Evolutionary conservation across 163 green algal species (phyloP).

Genomic region (Volvox carteri): DNA sequence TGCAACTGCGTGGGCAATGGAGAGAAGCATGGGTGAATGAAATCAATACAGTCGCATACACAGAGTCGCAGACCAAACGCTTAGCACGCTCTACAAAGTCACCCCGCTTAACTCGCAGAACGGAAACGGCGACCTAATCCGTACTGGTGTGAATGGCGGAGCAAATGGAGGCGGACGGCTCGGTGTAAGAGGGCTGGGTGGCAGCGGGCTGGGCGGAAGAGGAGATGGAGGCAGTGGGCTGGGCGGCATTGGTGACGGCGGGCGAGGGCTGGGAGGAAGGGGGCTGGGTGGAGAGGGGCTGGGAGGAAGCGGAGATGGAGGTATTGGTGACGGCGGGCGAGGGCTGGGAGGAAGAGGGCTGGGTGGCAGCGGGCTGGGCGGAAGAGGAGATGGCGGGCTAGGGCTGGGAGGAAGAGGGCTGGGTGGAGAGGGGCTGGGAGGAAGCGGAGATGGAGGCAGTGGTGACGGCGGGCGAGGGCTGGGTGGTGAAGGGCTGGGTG

Average conservation of each 20-base stretch:
- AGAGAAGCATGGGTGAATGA: neutral
- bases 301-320: neutral
- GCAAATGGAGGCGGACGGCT: neutral
- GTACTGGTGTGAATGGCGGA: neutral
- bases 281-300: neutral
- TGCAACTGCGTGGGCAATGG: constrained; percentile 23
- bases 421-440: neutral
- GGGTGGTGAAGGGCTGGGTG: neutral
- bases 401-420: neutral
- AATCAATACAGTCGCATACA: too few species aligned
- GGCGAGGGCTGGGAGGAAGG: neutral
- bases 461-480: neutral
- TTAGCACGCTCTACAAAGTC: too few species aligned
- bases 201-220: neutral
- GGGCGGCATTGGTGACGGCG: neutral
- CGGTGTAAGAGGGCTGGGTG: constrained; percentile 11
- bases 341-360: neutral
- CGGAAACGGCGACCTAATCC: neutral
- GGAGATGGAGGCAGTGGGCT: constrained; percentile 12
- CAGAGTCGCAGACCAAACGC: too few species aligned
- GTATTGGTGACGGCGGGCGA: neutral
- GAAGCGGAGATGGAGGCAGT: neutral
- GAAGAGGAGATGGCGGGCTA: neutral
- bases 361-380: constrained; percentile 21
- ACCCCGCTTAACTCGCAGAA: constrained; percentile 48